Conservation (phyloP, 495 filamentous ascomycete genomes). For the Hypoxylon intermedium region DNA sequence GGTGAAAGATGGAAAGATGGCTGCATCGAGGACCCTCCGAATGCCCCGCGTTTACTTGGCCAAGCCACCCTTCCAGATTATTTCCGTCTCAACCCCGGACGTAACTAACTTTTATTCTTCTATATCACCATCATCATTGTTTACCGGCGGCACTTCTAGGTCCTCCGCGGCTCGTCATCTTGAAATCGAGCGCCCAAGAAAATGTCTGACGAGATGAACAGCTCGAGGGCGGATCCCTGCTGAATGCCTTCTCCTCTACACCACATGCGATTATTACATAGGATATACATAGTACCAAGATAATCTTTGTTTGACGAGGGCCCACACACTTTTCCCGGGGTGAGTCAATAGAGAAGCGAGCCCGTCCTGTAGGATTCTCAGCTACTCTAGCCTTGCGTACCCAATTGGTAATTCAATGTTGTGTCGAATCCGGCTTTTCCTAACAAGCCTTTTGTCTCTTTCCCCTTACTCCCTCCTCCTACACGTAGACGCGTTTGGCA, state of each 20-base stretch:
- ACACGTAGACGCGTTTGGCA: no score
- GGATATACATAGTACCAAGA: no score
- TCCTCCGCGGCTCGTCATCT: not conserved
- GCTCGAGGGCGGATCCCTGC: not conserved
- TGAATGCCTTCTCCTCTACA: no score
- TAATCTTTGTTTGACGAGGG: not conserved
- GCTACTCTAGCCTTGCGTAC: constrained; percentile 8
- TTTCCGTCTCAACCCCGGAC: constrained; percentile 9
- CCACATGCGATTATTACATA: not conserved
- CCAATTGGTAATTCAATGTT: no score
- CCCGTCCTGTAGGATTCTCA: constrained; percentile 21
- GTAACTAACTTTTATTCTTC: not conserved
- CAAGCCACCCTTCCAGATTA: constrained; percentile 21
- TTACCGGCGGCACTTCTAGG: not conserved
- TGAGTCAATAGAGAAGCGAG: constrained; percentile 16
- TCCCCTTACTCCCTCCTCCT: not conserved
- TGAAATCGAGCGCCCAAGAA: not conserved
- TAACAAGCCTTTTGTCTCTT: not conserved
- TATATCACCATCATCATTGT: not conserved
- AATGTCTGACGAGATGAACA: not conserved
- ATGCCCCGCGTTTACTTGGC: constrained; percentile 1
- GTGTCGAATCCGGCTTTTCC: constrained; percentile 10
- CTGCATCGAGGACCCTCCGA: constrained; percentile 41
- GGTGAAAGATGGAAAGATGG: constrained; percentile 41
- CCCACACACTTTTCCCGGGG: not conserved